phyloP scores from a whole-genome alignment of 2,329 filamentous ascomycete species.

The Ilyonectria destructans region DNA sequence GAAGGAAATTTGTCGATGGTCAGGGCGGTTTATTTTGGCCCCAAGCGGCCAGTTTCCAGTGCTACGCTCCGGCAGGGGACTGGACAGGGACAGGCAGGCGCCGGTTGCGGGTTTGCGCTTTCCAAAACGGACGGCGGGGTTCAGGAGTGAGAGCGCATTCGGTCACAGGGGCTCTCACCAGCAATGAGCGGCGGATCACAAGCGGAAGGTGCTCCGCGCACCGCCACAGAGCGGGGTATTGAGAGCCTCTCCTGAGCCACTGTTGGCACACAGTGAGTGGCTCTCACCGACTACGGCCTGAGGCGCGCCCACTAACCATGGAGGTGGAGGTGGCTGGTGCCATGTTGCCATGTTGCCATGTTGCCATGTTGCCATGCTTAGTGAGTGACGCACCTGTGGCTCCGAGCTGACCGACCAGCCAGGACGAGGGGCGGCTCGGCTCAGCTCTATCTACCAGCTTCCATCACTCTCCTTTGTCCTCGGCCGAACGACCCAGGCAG shows the following conservation, averaged over 20 bases:
- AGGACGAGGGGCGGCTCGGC: slow-evolving; percentile 30
- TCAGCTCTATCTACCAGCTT: slow-evolving; percentile 49
- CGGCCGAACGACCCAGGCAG: slow-evolving; percentile 12
- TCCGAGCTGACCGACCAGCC: slow-evolving; percentile 36
- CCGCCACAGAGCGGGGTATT: slow-evolving; percentile 50
- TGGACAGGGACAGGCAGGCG: slow-evolving; percentile 1
- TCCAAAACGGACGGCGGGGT: slow-evolving; percentile 28
- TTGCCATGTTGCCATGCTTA: slow-evolving; percentile 24
- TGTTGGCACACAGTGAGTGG: not conserved
- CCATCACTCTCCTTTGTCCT: slow-evolving; percentile 46
- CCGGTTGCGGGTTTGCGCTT: slow-evolving; percentile 30
- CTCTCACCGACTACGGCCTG: slow-evolving; percentile 9
- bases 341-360: slow-evolving; percentile 22
- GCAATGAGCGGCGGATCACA: slow-evolving; percentile 1
- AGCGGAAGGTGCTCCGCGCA: slow-evolving; percentile 34
- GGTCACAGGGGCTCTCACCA: not conserved
- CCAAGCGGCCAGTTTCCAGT: not conserved
- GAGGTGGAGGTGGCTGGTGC: slow-evolving; percentile 45
- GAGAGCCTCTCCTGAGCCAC: not conserved
- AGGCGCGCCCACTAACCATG: no score
- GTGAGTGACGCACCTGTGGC: slow-evolving; percentile 49
- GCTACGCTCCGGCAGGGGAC: slow-evolving; percentile 1
- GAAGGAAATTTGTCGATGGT: slow-evolving; percentile 30
- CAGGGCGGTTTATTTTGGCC: slow-evolving; percentile 27
- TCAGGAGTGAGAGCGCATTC: slow-evolving; percentile 22